Conservation (phyloP, 73 alveolate species). For the Symbiodinium pilosum region DNA sequence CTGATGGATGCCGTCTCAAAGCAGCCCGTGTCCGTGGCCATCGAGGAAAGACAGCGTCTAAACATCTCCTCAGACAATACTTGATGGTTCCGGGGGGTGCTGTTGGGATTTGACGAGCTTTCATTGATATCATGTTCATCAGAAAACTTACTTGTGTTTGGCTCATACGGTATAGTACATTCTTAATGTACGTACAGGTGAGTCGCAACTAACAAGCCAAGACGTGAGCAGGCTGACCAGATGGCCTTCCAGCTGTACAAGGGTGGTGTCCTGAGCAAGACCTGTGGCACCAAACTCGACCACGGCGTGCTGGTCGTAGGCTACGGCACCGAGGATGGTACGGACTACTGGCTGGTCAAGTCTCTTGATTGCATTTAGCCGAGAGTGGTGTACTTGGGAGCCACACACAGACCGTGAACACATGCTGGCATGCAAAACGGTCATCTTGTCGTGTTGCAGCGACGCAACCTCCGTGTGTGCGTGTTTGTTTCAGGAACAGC, state of each 20-base stretch:
- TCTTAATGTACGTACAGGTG: too few species aligned
- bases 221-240: conserved; percentile 39
- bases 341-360: conserved; percentile 11
- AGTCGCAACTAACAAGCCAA: too few species aligned
- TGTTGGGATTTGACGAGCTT: not conserved
- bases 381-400: too few species aligned
- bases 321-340: conserved; percentile 33
- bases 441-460: too few species aligned
- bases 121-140: too few species aligned
- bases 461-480: not conserved
- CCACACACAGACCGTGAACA: not conserved
- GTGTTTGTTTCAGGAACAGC: conserved; percentile 96
- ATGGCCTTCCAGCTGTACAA: conserved; percentile 60
- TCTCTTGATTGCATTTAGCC: not conserved
- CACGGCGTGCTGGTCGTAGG: conserved; percentile 73
- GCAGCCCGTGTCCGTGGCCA: conserved; percentile 97
- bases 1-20: conserved; percentile 58
- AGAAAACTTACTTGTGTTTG: too few species aligned
- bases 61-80: too few species aligned
- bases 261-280: conserved; percentile 33
- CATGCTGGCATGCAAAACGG: too few species aligned
- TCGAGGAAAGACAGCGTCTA: conserved; percentile 86
- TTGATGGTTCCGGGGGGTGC: too few species aligned
- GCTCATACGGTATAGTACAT: too few species aligned
- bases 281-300: conserved; percentile 96